Evolutionary conservation across 2,329 filamentous ascomycete species (phyloP), one percentile per base, ranked within the genome.

Genomic region (Teratosphaeriaceae sp.): DNA sequence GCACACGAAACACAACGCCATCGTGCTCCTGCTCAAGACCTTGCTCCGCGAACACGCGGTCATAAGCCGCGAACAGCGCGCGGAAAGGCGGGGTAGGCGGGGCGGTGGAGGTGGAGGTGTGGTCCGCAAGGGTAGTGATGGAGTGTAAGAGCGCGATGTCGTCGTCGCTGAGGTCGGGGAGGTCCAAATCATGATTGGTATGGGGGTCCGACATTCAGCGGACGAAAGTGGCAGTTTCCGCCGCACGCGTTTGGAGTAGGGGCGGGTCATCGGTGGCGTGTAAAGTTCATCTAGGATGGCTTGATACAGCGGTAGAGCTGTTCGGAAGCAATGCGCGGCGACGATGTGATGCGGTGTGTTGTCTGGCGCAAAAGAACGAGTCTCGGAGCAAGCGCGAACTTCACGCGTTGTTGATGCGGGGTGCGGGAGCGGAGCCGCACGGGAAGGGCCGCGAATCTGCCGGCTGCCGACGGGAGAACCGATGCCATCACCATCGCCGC

Each of bases 51-150:
- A 94, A 75, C 31, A 89, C 74, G 43, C 78, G 73, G 58, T 92
- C 84, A 60, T 94, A 94, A 22, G 87, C 86, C 41, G 76, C 74
- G 65, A 94, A 94, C 15, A 95, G 75, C 8, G 87, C 86, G 58
- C 81, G 80, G 45, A 84, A 87, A 3, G 85, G 82, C 18, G 84
- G 72, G 13, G 26, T 16, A 3, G 20, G 35, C 21, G 20, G 35
- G 16, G 45, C 84, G 75, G 64, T 88, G 84, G 8, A 13, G 24
- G 13, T 8, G 8, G 45, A 95, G 73, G 48, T 88, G 74, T 48
- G 78, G 75, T 39, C 12, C 5, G 38, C 38, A 11, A 31, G 38
- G 13, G 38, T 41, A 8, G 18, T 15, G 29, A 41, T 34, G 3
- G 20, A 12, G 29, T 41, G 38, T 11, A 34, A 18, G 19, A 41